phyloP scores from a whole-genome alignment of 2,329 filamentous ascomycete species.

The Whalleya microplaca region DNA sequence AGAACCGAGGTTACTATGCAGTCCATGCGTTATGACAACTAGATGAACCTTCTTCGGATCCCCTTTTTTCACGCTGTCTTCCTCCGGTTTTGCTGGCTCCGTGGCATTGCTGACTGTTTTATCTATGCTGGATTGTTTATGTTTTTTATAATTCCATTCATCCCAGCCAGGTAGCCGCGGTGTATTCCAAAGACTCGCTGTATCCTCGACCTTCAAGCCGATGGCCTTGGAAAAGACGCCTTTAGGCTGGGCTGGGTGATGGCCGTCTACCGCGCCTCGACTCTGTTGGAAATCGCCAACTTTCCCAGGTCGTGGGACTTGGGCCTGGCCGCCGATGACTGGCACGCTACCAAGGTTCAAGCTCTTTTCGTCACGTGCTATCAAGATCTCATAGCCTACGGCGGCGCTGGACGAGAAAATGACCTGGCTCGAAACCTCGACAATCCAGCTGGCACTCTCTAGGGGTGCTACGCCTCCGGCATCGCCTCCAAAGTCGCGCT shows the following conservation, averaged over 20 bases:
- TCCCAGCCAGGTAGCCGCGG: slow-evolving; percentile 75
- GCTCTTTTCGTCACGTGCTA: slow-evolving; percentile 85
- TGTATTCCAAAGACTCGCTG: slow-evolving; percentile 89
- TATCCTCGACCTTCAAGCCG: slow-evolving; percentile 81
- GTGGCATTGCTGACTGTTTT: slow-evolving; percentile 24
- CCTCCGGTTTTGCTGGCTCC: slow-evolving; percentile 26
- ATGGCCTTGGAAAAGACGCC: slow-evolving; percentile 87
- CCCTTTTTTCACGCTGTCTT: slow-evolving; percentile 32
- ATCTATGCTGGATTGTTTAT: slow-evolving; percentile 31
- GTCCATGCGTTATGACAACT: slow-evolving; percentile 88
- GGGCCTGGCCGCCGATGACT: slow-evolving; percentile 49
- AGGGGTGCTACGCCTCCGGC: slow-evolving; percentile 64
- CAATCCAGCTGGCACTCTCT: slow-evolving; percentile 66
- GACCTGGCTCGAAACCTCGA: slow-evolving; percentile 91
- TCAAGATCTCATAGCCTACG: slow-evolving; percentile 84
- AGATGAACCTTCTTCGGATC: slow-evolving; percentile 83
- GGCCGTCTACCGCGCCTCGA: slow-evolving; percentile 57
- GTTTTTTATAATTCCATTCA: slow-evolving; percentile 41
- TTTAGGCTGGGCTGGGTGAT: slow-evolving; percentile 65
- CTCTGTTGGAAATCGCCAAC: slow-evolving; percentile 77
- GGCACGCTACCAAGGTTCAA: slow-evolving; percentile 64
- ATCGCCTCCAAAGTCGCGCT: slow-evolving; percentile 51
- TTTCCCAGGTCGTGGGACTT: slow-evolving; percentile 67
- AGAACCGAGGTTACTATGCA: slow-evolving; percentile 93
- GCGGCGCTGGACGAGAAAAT: slow-evolving; percentile 89